A percentile compares a stretch with the other conserved stretches of the same genome.
These are phyloP conservation scores for Wickerhamiella galacta DNA, from an alignment of 805 yeast genomes.

Conservation along the genomic window DNA sequence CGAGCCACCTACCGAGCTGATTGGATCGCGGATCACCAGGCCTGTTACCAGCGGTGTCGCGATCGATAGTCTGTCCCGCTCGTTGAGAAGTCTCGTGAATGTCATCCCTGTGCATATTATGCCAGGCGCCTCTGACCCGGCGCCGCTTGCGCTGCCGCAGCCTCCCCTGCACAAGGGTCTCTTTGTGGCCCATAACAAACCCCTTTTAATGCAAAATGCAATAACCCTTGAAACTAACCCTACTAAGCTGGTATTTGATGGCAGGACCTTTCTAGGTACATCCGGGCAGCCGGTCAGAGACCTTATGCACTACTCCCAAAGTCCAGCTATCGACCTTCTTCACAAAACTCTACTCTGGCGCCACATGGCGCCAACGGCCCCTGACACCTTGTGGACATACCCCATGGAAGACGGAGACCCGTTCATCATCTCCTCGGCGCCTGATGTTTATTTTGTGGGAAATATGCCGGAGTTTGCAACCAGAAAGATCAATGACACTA, in stretches of 20 bases:
- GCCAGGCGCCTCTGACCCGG: constrained; percentile 80
- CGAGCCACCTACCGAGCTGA: constrained; percentile 14
- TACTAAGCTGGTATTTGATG: constrained; percentile 43
- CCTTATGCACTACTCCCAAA: constrained; percentile 41
- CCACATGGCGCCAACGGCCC: constrained; percentile 83
- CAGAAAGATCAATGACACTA: constrained; percentile 20
- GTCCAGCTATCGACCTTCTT: constrained; percentile 33
- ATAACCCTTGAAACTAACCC: constrained; percentile 54
- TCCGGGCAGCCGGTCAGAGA: constrained; percentile 79
- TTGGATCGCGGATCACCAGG: constrained; percentile 13
- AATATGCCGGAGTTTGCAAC: constrained; percentile 51
- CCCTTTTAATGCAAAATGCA: constrained; percentile 25
- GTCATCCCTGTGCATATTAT: constrained; percentile 56
- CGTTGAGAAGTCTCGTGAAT: constrained; percentile 34
- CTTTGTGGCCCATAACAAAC: constrained; percentile 30
- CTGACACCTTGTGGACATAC: constrained; percentile 83
- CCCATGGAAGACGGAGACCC: constrained; percentile 72
- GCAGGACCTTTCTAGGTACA: constrained; percentile 39
- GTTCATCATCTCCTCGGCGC: constrained; percentile 55
- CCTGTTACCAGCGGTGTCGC: constrained; percentile 5
- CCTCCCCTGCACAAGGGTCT: constrained; percentile 74
- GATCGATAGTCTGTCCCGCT: constrained; percentile 6
- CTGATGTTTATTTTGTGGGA: constrained; percentile 76
- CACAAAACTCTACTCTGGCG: constrained; percentile 67
- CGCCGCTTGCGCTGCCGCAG: constrained; percentile 75